These are phyloP conservation scores for Zygotorulaspora chibaensis DNA, from an alignment of 805 yeast genomes.

Conservation along the genomic window DNA sequence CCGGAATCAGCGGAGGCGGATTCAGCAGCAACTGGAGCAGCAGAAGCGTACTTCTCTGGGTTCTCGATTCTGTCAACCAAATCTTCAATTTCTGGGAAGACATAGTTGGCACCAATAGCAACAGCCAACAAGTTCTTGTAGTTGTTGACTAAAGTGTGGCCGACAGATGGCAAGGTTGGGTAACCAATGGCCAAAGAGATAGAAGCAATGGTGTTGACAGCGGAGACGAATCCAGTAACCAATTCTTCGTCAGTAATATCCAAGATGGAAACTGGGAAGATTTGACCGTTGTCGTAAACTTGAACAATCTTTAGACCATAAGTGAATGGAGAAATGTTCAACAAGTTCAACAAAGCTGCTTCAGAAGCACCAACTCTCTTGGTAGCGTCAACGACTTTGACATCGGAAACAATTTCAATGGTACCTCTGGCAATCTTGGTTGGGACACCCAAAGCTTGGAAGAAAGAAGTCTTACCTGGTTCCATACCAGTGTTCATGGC, in stretches of 20 bases:
- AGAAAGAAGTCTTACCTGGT: constrained; percentile 99
- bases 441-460: constrained; percentile 99
- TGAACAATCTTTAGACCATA: constrained; percentile 96
- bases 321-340: constrained; percentile 99
- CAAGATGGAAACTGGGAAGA: constrained; percentile 93
- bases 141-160: constrained; percentile 97
- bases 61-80: constrained; percentile 99
- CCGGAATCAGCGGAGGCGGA: constrained; percentile 55
- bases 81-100: constrained; percentile 98
- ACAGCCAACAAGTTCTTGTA: constrained; percentile 98
- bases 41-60: constrained; percentile 99
- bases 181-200: constrained; percentile 96
- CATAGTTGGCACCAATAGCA: constrained; percentile 97
- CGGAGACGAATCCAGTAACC: constrained; percentile 84
- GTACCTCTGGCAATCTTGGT: constrained; percentile 99
- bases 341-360: constrained; percentile 97
- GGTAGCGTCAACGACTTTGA: constrained; percentile 86
- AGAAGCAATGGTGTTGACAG: constrained; percentile 90
- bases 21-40: constrained; percentile 96
- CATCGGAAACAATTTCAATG: constrained; percentile 97
- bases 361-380: constrained; percentile 97
- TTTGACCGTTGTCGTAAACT: constrained; percentile 98
- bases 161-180: constrained; percentile 99
- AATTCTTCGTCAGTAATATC: constrained; percentile 98
- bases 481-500: constrained; percentile 99